Evolutionary conservation across 306 rosid genomes (phyloP).

Genomic region (Trichosanthes cucumerina): DNA sequence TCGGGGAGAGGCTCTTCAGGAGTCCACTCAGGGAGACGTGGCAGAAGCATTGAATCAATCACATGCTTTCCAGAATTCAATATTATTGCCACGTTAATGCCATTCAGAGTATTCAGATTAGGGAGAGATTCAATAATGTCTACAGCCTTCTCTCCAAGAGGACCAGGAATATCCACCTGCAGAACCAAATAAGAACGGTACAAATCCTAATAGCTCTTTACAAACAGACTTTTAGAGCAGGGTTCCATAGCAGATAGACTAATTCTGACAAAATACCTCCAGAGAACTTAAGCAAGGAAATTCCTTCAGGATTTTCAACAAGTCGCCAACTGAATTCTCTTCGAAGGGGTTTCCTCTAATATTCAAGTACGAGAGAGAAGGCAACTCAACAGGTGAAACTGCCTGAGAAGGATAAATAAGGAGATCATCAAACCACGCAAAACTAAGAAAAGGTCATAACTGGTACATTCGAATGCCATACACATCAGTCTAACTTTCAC

Average conservation of each 20-base stretch:
- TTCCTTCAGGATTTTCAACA: constrained; percentile 37
- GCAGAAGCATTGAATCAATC: constrained; percentile 58
- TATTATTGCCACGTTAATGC: constrained; percentile 51
- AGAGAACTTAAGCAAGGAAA: constrained; percentile 57
- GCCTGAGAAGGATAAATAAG: constrained; percentile 27
- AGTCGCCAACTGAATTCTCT: constrained; percentile 46
- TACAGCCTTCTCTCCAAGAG: constrained; percentile 73
- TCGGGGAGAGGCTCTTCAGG: constrained; percentile 64
- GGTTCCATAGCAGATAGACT: not conserved
- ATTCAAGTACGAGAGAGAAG: constrained; percentile 64
- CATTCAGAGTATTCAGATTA: constrained; percentile 51
- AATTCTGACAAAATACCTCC: constrained; percentile 45
- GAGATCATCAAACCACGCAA: not conserved
- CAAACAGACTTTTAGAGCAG: not conserved
- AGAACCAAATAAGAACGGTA: constrained; percentile 12
- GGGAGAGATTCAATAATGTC: constrained; percentile 79
- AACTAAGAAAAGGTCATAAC: constrained; percentile 5
- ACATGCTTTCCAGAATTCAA: constrained; percentile 55
- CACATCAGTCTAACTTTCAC: not conserved
- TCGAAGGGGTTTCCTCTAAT: constrained; percentile 63
- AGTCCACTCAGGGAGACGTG: constrained; percentile 69
- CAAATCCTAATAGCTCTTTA: not conserved
- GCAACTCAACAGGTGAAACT: constrained; percentile 49
- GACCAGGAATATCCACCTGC: constrained; percentile 93
- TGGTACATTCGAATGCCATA: not conserved